Percentiles rank a stretch among this genome's conserved stretches.
phyloP scores from a whole-genome alignment of 2,329 filamentous ascomycete species.

The Leptographium procerum region DNA sequence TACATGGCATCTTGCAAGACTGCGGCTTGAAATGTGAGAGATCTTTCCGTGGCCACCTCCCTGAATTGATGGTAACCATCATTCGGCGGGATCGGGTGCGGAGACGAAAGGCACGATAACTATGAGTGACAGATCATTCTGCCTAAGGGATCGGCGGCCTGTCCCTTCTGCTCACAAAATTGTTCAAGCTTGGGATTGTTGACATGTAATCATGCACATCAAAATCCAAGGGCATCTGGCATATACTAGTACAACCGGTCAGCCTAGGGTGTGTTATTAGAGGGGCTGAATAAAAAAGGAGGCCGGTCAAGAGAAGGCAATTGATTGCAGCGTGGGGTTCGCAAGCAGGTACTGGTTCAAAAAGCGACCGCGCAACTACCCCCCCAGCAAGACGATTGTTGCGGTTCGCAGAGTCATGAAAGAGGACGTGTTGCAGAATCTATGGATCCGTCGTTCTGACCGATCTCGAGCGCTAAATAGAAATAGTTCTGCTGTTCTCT shows the following conservation, averaged over 20 bases:
- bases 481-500: no score
- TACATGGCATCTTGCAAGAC: background rate
- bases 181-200: no score
- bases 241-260: background rate
- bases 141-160: no score
- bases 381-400: no score
- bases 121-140: no score
- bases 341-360: background rate
- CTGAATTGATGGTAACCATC: background rate
- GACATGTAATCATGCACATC: background rate
- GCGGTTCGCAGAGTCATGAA: background rate
- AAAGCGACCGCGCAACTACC: background rate
- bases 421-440: background rate
- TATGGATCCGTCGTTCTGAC: background rate
- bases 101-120: no score
- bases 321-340: background rate
- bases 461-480: background rate
- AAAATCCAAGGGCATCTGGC: background rate
- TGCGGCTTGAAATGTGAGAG: background rate
- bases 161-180: no score
- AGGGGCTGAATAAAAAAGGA: background rate
- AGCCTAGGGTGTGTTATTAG: background rate
- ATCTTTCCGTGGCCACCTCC: background rate
- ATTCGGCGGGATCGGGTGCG: no score
- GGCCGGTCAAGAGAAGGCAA: background rate